Evolutionary conservation across 495 filamentous ascomycete species (phyloP).

Genomic region (Penicillium mononematosum): DNA sequence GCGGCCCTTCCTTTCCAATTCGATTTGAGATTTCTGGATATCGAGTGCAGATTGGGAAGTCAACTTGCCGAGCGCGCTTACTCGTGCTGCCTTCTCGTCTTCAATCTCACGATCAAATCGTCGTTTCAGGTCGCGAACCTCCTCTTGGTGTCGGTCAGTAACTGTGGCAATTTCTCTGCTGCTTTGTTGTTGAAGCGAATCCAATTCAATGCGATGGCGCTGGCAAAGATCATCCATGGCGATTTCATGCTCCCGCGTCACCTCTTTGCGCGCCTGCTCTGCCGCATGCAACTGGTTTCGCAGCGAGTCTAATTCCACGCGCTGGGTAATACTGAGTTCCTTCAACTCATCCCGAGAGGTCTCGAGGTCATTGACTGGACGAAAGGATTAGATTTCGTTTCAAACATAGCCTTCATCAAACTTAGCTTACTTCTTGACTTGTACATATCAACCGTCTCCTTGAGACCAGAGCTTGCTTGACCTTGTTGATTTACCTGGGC

Average conservation of each 20-base stretch:
- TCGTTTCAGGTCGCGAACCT: constrained; percentile 48
- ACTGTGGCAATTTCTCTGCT: constrained; percentile 43
- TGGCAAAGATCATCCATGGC: constrained; percentile 57
- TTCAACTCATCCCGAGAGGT: constrained; percentile 54
- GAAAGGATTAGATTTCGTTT: constrained; percentile 9
- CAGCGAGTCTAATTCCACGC: constrained; percentile 57
- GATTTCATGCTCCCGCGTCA: constrained; percentile 53
- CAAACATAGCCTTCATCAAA: constrained; percentile 2
- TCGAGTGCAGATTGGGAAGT: constrained; percentile 59
- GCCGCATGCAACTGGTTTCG: constrained; percentile 46
- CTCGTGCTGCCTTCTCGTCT: constrained; percentile 57
- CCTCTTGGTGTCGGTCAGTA: constrained; percentile 46
- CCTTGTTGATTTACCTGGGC: constrained; percentile 60
- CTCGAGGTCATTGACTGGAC: constrained; percentile 67
- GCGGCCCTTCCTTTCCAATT: constrained; percentile 60
- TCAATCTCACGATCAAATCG: constrained; percentile 58
- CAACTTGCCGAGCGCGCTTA: constrained; percentile 65
- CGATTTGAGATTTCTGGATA: constrained; percentile 60
- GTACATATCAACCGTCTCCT: constrained; percentile 66
- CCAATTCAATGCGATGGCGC: constrained; percentile 49
- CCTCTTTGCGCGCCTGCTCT: constrained; percentile 49
- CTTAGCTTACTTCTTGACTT: constrained; percentile 66
- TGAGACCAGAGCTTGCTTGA: constrained; percentile 59
- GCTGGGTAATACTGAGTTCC: constrained; percentile 54
- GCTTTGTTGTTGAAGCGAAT: constrained; percentile 39